phyloP scores from a whole-genome alignment of 2,329 filamentous ascomycete species.

The Talaromyces pinophilus region DNA sequence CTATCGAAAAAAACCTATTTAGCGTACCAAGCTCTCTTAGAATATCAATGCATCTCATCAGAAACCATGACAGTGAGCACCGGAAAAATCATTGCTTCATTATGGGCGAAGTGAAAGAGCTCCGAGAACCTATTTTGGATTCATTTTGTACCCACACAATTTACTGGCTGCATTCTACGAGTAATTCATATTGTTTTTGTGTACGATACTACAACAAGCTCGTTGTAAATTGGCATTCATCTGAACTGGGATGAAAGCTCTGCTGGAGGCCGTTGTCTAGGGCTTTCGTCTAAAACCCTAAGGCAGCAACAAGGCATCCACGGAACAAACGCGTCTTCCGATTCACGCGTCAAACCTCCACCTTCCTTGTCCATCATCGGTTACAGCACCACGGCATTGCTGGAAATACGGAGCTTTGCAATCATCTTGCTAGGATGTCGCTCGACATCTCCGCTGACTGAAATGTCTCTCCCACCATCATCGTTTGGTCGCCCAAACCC shows the following conservation, averaged over 20 bases:
- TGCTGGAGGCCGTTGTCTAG: background rate
- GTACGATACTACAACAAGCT: background rate
- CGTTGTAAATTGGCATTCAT: background rate
- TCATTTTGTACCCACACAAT: background rate
- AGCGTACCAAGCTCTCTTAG: too few relatives aligned
- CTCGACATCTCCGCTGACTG: slow-evolving; percentile 1
- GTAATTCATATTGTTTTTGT: background rate
- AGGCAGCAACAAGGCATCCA: background rate
- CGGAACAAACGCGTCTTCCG: background rate
- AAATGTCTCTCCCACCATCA: slow-evolving; percentile 29
- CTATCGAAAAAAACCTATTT: too few relatives aligned
- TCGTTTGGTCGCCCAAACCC: slow-evolving; percentile 34
- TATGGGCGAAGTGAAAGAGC: background rate
- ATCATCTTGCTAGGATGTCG: background rate
- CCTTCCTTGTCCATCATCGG: background rate
- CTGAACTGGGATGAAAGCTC: too few relatives aligned
- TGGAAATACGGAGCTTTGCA: background rate
- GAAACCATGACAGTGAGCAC: background rate
- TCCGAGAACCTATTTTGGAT: background rate
- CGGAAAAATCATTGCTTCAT: too few relatives aligned
- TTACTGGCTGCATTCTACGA: background rate
- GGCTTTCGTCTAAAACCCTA: background rate
- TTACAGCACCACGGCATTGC: background rate
- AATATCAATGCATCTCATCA: background rate
- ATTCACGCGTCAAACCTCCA: background rate